These are phyloP conservation scores for Globisporangium middletonii DNA, from an alignment of 352 stramenopile species.

Conservation along the genomic window DNA sequence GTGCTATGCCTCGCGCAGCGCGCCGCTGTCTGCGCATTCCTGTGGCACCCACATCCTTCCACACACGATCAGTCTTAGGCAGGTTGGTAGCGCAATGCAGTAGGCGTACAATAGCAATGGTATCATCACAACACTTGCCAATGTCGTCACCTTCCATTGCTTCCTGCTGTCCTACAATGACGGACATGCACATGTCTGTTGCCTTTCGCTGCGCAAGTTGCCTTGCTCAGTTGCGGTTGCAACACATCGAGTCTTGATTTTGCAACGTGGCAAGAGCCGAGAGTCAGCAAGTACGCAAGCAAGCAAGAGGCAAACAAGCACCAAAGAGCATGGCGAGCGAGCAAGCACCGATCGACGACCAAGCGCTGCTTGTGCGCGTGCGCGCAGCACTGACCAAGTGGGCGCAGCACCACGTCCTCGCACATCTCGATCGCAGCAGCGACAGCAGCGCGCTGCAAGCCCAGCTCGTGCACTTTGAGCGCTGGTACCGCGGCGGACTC, in stretches of 20 bases:
- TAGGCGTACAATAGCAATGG: not conserved
- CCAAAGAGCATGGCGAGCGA: not conserved
- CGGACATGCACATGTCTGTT: not conserved
- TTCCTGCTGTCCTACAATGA: not conserved
- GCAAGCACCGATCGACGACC: not conserved
- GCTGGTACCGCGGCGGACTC: constrained; percentile 60
- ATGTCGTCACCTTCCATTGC: not conserved
- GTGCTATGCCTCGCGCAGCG: constrained; percentile 9
- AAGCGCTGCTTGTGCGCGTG: constrained; percentile 13
- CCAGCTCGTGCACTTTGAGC: constrained; percentile 56
- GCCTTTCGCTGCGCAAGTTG: not conserved
- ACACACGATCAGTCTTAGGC: not conserved
- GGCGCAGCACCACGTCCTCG: constrained; percentile 39
- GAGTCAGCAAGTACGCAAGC: not conserved
- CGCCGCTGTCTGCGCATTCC: constrained; percentile 12
- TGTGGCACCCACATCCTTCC: constrained; percentile 32
- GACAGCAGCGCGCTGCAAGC: constrained; percentile 15
- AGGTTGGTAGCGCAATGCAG: not conserved
- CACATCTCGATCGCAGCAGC: constrained; percentile 10
- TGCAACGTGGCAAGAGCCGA: not conserved
- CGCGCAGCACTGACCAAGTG: constrained; percentile 26
- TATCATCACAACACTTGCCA: not conserved
- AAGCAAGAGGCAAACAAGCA: too few species aligned
- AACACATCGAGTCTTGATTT: not conserved
- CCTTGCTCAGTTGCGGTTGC: not conserved